Conservation (phyloP, 306 rosid genomes). For the Quercus wislizeni region DNA sequence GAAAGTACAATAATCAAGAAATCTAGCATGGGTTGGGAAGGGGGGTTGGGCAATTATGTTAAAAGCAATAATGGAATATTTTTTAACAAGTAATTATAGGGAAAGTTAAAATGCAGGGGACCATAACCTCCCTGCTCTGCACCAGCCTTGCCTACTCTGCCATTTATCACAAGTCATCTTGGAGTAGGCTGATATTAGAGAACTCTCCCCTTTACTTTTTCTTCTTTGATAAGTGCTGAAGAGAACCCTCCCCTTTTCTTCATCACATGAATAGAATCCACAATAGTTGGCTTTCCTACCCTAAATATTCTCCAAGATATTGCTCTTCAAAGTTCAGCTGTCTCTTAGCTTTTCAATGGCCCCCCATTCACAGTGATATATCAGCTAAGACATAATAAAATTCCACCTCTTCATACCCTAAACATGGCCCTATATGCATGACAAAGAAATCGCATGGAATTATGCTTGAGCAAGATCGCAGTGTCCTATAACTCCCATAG, state of each 20-base stretch:
- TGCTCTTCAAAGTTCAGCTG: not conserved
- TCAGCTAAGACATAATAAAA: not conserved
- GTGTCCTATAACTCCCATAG: not conserved
- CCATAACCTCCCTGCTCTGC: not conserved
- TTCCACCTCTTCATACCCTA: not conserved
- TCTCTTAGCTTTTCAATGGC: constrained; percentile 6
- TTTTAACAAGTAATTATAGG: not conserved
- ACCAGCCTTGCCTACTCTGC: not conserved
- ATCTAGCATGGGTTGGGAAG: not conserved
- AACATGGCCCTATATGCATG: not conserved
- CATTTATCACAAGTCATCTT: not conserved
- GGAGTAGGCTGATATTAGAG: not conserved
- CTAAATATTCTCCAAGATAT: not conserved
- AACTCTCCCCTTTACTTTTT: not conserved
- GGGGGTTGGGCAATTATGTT: not conserved
- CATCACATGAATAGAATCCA: not conserved
- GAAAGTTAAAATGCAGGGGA: not conserved
- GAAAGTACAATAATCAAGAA: too few relatives aligned
- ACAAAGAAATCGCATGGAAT: not conserved
- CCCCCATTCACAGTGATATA: constrained; percentile 11
- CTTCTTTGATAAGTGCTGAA: not conserved
- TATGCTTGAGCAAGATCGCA: not conserved
- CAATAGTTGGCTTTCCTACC: not conserved
- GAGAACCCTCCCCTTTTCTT: not conserved
- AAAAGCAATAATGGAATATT: not conserved